Evolutionary conservation across 768 basidiomycete genomes (phyloP), one percentile per base, ranked within the genome.

Genomic region (Solioccasus polychromus): DNA sequence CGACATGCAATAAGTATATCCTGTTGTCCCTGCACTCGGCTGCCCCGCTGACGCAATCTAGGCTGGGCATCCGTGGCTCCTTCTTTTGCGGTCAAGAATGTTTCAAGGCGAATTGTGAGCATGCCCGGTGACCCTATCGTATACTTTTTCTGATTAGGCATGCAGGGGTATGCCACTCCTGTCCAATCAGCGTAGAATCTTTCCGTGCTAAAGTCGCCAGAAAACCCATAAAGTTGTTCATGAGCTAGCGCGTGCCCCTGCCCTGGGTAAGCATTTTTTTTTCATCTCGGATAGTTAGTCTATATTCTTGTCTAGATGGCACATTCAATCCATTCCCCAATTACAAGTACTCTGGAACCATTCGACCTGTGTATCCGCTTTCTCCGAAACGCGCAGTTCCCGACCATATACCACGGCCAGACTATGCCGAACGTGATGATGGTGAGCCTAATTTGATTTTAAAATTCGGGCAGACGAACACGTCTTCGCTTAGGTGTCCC

Each of bases 1-100:
- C 94, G 1, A 90, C 90, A 7, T 97, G 94, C 70, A 84, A 78
- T 68, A 94, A 94, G 93, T 94, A 53, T 54, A 75, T 74, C 35
- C 25, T 11, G 11, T 4, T 5, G 11, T 31, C 30, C 30, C 30
- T 11, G 4, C 30, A 11, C 30, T 15, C 4, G 4, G 11, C 30
- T 15, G 15, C n/a, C 39, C 52, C 44, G 56, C 52, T 43, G 40
- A 59, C 45, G 12, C 37, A 20, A 48, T 49, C 29, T 54, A 92
- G 89, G 63, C 73, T 92, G 26, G 88, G 86, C 41, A 85, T 92
- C 52, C 76, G 75, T 38, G 88, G 89, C 24, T 92, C 89, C 25
- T 88, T 86, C 63, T 98, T 94, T 70, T 97, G 95, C 54, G 82
- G 84, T 20, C 95, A 98, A 67, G 91, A 89, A 40, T 98, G 95